These are phyloP conservation scores for Cystobasidium sp. DNA, from an alignment of 1,284 basidiomycete genomes.

Conservation along the genomic window DNA sequence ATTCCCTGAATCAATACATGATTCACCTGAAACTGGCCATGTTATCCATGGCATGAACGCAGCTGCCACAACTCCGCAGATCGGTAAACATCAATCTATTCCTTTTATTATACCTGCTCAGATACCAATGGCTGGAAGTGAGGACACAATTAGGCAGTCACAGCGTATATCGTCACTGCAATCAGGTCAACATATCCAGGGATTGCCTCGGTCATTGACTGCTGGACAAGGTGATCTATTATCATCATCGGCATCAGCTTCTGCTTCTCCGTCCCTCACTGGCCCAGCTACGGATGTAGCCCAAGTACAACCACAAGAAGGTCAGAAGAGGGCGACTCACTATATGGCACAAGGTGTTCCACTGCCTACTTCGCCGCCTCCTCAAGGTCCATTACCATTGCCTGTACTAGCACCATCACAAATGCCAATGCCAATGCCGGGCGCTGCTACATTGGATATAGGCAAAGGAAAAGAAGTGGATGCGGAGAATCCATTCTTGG, in stretches of 20 bases:
- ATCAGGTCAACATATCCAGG: too few species aligned
- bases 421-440: conserved; percentile 21
- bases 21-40: conserved; percentile 9
- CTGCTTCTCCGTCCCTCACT: not conserved
- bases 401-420: not conserved
- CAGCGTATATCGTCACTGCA: too few species aligned
- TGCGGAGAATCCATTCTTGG: too few species aligned
- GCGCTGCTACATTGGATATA: not conserved
- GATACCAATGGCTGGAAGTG: not conserved
- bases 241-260: not conserved
- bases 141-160: too few species aligned
- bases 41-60: not conserved
- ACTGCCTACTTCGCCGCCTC: conserved; percentile 11
- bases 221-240: not conserved
- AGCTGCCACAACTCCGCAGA: not conserved
- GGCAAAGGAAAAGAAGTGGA: too few species aligned
- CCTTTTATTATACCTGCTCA: conserved; percentile 13
- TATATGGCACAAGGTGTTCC: conserved; percentile 6
- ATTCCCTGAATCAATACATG: conserved; percentile 2
- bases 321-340: conserved; percentile 1
- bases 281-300: not conserved
- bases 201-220: not conserved
- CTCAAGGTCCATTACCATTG: not conserved
- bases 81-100: conserved; percentile 7
- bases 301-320: not conserved